Base-by-base conservation (phyloP, 208 protist genomes). In the Novymonas esmeraldas region DNA sequence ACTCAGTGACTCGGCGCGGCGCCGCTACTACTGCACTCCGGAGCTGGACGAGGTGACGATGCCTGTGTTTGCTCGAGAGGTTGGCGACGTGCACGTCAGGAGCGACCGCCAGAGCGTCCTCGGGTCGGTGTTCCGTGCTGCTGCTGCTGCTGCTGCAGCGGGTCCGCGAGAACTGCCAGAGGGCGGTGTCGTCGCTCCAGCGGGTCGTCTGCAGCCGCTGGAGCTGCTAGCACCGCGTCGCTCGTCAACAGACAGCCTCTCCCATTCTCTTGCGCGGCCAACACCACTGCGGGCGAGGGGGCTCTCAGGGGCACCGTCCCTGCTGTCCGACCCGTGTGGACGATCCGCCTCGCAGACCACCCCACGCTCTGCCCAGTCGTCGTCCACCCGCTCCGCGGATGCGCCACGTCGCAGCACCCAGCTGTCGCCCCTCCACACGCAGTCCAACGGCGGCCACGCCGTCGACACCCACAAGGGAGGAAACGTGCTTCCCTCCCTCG, bases 51-150 rank as follows among this genome's bases (percentile, higher is more conserved):
- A 66, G 0, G 48, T 6, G 7, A 45, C 44, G 7, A 48, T 55
- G 29, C 51, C 59, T 0, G 45, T 0, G 33, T 66, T 73, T 48
- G 39, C 50, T 22, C 41, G 50, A 6, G 18, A 38, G 0, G 34
- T 31, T 13, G 22, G 59, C 6, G 59, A 61, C 50, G 36, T 65
- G 31, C 67, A 61, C 67, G 36, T 66, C 14, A 52, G 36, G 34
- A 9, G 16, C 1, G 34, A 45, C 33, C 28, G 28, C 20, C 18
- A 24, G 22, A 36, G 13, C 18, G 26, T 58, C 10, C 39, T 41
- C 48, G 13, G 36, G 0, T 22, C 48, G 6, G 65, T 4, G 10
- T 18, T 46, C 24, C 10, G n/a, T 5, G 9, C 36, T 9, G 4
- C n/a, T 5, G 36, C 11, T 11, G 11, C 5, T 5, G 36, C 11